Evolutionary conservation across 768 basidiomycete species (phyloP), one percentile per base, ranked within the genome.

Genomic region (Mycena floridula): DNA sequence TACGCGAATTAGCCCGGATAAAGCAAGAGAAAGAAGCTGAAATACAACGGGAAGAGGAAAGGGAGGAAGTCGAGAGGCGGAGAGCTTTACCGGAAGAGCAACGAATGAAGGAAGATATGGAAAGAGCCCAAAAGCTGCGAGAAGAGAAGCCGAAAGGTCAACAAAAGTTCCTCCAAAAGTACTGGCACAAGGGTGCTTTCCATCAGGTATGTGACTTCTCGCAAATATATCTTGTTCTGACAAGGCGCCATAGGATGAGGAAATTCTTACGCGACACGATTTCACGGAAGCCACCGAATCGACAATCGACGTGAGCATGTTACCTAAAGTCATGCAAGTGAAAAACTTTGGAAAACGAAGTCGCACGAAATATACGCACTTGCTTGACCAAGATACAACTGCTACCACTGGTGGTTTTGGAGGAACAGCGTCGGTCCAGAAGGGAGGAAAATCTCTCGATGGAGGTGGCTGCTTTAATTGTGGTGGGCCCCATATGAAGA

Each of bases 121-220:
- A 89, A 60, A 80, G 72, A 32, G 94, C 93, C 3, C 76, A 90
- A 46, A 82, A 88, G 60, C 67, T 77, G 25, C 74, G 96, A 45
- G 84, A 85, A 44, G 89, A 89, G 43, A 95, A 94, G 64, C 88
- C 89, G 1, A 88, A 96, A 59, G 91, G 89, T 3, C 76, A 89
- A 50, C 88, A 92, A 59, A 89, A 82, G 58, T 98, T 98, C 66
- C 63, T 98, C 50, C 93, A 98, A 62, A 98, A 96, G 65, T 99
- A 96, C 61, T 98, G 92, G 82, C 96, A 99, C 70, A 97, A 95
- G 65, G 96, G 96, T 55, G 96, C 95, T 48, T 99, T 98, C 73
- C 92, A 96, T 62, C 90, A 94, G 77, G 93, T 89, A 47, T 25
- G 74, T 58, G 13, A 24, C 26, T 55, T 46, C 9, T 12, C 7